Percentiles rank a stretch among this genome's conserved stretches.
Conservation (phyloP, 2,329 filamentous ascomycete genomes). For the Penicillium sp. region DNA sequence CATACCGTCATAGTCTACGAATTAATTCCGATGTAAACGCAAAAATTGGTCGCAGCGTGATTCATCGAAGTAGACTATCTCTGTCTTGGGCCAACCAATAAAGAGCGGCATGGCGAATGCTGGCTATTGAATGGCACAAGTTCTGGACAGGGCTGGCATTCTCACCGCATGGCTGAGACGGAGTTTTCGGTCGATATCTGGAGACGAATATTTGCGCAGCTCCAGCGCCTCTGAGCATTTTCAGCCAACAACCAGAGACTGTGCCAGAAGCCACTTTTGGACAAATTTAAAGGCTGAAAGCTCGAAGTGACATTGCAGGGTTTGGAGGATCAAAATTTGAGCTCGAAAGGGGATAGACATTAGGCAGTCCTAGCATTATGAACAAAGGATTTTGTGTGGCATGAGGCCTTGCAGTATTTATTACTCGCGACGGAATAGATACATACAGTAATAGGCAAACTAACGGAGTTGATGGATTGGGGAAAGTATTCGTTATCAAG, state of each 20-base stretch:
- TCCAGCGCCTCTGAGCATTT: background rate
- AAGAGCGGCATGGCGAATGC: background rate
- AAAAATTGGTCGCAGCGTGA: background rate
- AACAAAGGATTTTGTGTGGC: no score
- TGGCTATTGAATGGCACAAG: background rate
- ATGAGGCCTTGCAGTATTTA: no score
- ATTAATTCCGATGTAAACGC: background rate
- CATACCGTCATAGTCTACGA: no score
- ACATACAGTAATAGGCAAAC: no score
- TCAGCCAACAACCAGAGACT: background rate
- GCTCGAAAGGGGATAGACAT: no score
- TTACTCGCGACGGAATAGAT: no score
- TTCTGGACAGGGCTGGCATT: background rate
- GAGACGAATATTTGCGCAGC: background rate
- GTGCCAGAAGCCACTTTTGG: background rate
- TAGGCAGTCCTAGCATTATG: no score
- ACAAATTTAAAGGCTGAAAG: background rate
- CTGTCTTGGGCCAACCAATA: background rate
- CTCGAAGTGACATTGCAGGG: no score
- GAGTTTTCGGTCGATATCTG: background rate
- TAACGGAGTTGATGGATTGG: no score
- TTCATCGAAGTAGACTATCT: background rate
- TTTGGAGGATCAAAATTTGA: no score
- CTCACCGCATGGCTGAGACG: background rate
- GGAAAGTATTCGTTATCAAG: no score